phyloP scores from a whole-genome alignment of 1,284 basidiomycete genomes.

The Takashimella koratensis region DNA sequence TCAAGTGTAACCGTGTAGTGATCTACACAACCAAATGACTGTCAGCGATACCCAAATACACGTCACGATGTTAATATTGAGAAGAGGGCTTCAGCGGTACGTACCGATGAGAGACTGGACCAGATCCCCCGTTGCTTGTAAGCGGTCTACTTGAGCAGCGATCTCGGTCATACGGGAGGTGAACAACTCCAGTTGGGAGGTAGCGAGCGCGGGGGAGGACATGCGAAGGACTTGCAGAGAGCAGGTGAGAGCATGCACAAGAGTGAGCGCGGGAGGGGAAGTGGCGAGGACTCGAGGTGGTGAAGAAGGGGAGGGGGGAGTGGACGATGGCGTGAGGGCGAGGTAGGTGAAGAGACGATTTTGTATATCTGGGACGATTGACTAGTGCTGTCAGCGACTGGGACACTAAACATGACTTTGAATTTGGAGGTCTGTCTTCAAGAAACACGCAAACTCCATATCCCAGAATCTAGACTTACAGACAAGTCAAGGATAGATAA shows the following conservation, averaged over 20 bases:
- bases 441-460: too few relatives aligned
- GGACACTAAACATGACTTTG: neutral
- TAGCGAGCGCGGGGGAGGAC: too few relatives aligned
- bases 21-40: neutral
- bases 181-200: too few relatives aligned
- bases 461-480: neutral
- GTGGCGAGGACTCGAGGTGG: too few relatives aligned
- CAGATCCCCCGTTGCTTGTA: neutral
- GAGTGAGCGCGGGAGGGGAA: neutral
- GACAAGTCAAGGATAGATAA: neutral
- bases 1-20: neutral
- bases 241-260: neutral
- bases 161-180: neutral
- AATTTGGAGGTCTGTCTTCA: neutral
- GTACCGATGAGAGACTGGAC: neutral
- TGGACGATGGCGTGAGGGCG: neutral
- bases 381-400: neutral
- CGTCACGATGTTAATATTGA: too few relatives aligned
- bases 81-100: neutral
- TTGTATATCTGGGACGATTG: neutral
- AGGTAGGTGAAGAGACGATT: neutral
- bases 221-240: neutral
- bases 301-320: neutral
- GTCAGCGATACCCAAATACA: neutral
- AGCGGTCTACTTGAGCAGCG: neutral